phyloP scores from a whole-genome alignment of 495 filamentous ascomycete genomes.

The Tuber magnatum region DNA sequence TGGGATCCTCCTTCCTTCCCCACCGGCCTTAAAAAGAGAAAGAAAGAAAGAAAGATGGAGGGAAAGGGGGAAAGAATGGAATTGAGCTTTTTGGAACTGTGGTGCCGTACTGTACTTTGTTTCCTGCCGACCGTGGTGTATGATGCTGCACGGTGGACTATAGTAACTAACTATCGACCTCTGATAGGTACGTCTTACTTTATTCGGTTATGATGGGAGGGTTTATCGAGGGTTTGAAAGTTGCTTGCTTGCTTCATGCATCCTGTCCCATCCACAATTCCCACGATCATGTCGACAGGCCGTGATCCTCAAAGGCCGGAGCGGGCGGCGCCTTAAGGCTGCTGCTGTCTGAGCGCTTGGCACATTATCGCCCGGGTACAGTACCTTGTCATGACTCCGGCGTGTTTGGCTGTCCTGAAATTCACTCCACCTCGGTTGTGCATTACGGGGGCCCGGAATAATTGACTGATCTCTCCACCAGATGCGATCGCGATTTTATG shows the following conservation, averaged over 20 bases:
- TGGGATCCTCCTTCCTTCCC: neutral
- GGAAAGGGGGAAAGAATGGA: neutral
- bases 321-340: conserved; percentile 1
- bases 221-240: neutral
- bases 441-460: neutral
- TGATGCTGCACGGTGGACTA: neutral
- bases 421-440: neutral
- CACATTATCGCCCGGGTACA: neutral
- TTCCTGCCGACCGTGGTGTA: neutral
- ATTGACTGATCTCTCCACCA: neutral
- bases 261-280: neutral
- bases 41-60: neutral
- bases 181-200: neutral
- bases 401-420: neutral
- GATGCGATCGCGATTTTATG: neutral
- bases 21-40: neutral
- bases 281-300: neutral
- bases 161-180: neutral
- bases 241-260: neutral
- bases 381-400: neutral
- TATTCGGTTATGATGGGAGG: neutral
- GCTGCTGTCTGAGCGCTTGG: neutral
- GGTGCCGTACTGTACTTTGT: neutral
- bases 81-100: neutral
- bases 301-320: neutral